These are phyloP conservation scores for Mortierella sp. DNA, from an alignment of 371 early-diverging fungal species.

Conservation along the genomic window DNA sequence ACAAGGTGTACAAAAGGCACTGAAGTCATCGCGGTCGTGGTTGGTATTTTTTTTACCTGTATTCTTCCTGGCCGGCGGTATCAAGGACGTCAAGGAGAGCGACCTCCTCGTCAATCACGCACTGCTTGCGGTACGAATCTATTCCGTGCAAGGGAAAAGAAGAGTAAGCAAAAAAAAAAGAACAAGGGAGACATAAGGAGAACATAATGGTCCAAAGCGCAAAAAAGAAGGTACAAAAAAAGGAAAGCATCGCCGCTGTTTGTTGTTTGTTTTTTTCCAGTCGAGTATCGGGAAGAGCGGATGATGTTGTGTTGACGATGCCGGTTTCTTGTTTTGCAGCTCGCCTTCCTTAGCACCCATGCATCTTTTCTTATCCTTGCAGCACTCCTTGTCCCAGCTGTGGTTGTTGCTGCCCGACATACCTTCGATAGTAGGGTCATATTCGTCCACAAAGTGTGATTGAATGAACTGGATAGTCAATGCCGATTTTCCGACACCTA, in stretches of 20 bases:
- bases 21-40: background rate
- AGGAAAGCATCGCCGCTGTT: background rate
- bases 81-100: constrained; percentile 93
- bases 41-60: constrained; percentile 65
- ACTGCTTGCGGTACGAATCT: constrained; percentile 94
- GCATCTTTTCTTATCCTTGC: background rate
- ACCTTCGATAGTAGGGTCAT: constrained; percentile 96
- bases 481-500: constrained; percentile 88
- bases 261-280: background rate
- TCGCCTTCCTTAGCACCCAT: background rate
- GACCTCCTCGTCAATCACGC: constrained; percentile 85
- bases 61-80: constrained; percentile 96
- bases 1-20: background rate
- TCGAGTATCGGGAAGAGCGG: background rate
- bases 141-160: constrained; percentile 6
- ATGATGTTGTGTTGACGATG: background rate
- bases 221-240: background rate
- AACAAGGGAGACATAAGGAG: background rate
- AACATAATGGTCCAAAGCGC: constrained; percentile 10
- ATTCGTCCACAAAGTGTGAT: constrained; percentile 91
- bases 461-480: constrained; percentile 93
- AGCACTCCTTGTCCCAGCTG: background rate
- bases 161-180: background rate
- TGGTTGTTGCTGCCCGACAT: background rate
- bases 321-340: background rate